Base-by-base conservation (phyloP, 179 eudicot species). In the Beta macrorhiza region DNA sequence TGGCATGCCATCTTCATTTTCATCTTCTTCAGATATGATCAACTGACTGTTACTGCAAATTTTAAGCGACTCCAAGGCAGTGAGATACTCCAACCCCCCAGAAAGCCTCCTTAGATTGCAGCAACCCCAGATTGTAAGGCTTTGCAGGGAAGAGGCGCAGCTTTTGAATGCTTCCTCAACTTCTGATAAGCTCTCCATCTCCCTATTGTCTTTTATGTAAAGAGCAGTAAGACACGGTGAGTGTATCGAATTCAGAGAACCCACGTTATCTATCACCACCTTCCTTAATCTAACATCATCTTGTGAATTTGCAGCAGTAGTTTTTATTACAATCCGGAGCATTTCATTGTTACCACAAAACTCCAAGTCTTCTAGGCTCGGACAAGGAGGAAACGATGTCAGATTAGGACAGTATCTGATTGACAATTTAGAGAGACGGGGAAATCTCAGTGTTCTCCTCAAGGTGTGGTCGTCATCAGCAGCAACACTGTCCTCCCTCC, bases 351-450 rank as follows among this genome's bases (percentile, higher is more conserved):
- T 67, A 22, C 0, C 4, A 14, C 20, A 16, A 3, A 67, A 37
- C 17, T 9, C 13, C 9, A 63, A 76, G 44, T 20, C 8, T 76
- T 19, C 51, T 8, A 80, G 71, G 71, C 70, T 72, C 72, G 71
- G 72, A 61, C 82, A 61, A 12, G 49, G 63, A 7, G 82, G 82
- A 63, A 80, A 61, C 17, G 82, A 49, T 5, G 20, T 80, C 61
- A 80, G 16, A 7, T 29, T 20, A 29, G 2, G 5, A 37, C 82
- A 80, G 11, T 4, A 0, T 4, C 5, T 0, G 53, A 80, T 80
- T 22, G 25, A 47, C 44, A 80, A 45, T 72, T 62, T 7, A 12
- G 72, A 80, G 13, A 72, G 82, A 62, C 78, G 78, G 9, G 77
- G 72, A 73, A 80, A 80, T 49, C 15, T 5, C 5, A 68, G 57